These are phyloP conservation scores for Stagonosporopsis tanaceti DNA, from an alignment of 2,329 filamentous ascomycete genomes.

Conservation along the genomic window DNA sequence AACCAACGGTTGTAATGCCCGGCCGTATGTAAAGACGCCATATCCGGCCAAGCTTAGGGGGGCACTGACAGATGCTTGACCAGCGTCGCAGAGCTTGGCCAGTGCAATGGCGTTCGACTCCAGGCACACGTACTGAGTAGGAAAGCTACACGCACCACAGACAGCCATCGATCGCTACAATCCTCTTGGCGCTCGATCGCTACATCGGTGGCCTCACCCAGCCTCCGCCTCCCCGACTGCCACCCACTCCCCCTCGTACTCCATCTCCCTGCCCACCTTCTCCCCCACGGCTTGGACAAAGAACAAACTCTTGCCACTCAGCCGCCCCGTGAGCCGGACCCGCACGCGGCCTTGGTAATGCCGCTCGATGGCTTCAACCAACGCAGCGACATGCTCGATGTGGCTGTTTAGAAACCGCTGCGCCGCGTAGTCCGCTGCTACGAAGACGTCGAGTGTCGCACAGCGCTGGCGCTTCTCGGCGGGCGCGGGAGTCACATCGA, in stretches of 20 bases:
- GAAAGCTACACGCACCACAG: neutral
- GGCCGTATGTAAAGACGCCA: too few species aligned
- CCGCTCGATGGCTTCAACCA: neutral
- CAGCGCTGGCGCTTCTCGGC: neutral
- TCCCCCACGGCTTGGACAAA: neutral
- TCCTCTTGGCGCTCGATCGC: too few species aligned
- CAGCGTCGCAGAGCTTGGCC: too few species aligned
- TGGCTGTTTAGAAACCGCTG: neutral
- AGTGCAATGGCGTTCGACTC: too few species aligned
- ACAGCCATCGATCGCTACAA: too few species aligned
- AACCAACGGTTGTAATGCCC: too few species aligned
- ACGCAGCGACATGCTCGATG: neutral
- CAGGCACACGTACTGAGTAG: too few species aligned
- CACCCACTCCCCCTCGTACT: slow-evolving; percentile 2
- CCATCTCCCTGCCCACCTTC: neutral
- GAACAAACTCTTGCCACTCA: slow-evolving; percentile 1
- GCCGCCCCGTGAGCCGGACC: neutral
- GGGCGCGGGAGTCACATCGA: slow-evolving; percentile 12
- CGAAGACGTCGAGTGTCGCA: neutral
- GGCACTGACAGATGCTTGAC: too few species aligned
- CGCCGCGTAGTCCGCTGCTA: neutral
- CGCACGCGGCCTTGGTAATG: neutral
- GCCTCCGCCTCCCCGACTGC: neutral
- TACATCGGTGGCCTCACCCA: neutral
- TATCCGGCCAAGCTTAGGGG: too few species aligned